Conservation (phyloP, 208 protist genomes). For the Acanthamoeba sp. region DNA sequence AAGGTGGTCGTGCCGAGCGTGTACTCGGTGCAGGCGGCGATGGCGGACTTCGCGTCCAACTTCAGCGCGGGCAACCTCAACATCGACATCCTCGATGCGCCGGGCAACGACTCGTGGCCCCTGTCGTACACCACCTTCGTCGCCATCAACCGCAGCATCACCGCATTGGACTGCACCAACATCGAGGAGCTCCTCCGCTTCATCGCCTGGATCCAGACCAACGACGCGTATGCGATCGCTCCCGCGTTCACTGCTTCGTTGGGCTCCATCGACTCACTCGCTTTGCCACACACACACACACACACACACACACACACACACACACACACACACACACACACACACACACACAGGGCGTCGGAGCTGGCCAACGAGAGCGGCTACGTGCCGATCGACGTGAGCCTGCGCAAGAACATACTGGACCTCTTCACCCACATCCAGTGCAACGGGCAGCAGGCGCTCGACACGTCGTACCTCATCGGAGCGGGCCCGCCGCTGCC, state of each 20-base stretch:
- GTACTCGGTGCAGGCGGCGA: background rate
- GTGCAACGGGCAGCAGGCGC: background rate
- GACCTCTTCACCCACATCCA: too few species aligned
- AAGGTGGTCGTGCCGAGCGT: background rate
- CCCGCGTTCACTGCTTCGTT: too few species aligned
- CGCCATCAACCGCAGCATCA: background rate
- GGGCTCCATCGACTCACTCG: too few species aligned
- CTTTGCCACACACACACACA: too few species aligned
- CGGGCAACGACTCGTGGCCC: background rate
- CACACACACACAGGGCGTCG: background rate
- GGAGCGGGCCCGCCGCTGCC: background rate
- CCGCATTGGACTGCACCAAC: background rate
- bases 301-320: too few species aligned
- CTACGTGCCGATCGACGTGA: background rate
- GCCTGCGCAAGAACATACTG: background rate
- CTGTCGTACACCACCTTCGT: background rate
- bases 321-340: too few species aligned
- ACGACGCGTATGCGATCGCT: background rate
- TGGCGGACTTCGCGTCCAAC: background rate
- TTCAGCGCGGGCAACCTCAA: slow-evolving; percentile 22
- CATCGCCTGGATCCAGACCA: slow-evolving; percentile 30
- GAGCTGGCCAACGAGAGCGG: background rate
- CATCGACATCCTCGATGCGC: slow-evolving; percentile 22
- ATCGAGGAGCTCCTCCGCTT: background rate
- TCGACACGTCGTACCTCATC: background rate